These are phyloP conservation scores for Termitomyces sp. DNA, from an alignment of 768 basidiomycete species.

Conservation along the genomic window DNA sequence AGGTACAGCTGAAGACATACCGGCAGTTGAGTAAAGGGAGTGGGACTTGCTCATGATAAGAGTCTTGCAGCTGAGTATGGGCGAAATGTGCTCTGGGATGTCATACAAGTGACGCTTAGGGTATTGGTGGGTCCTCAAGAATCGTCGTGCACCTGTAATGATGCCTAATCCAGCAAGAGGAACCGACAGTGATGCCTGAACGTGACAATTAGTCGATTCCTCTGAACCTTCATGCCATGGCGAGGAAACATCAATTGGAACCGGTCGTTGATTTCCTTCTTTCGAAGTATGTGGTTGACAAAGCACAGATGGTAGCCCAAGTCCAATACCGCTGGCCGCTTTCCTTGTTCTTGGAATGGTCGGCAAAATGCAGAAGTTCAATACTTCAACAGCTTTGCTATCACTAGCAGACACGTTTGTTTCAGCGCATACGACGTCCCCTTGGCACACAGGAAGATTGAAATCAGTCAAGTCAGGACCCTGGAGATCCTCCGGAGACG, in stretches of 20 bases:
- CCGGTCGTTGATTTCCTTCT: neutral
- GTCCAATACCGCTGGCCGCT: slow-evolving; percentile 9
- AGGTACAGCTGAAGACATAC: neutral
- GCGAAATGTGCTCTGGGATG: slow-evolving; percentile 14
- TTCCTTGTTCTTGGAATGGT: slow-evolving; percentile 1
- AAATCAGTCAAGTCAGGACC: neutral
- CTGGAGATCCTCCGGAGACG: neutral
- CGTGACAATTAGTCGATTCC: neutral
- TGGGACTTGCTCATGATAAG: neutral
- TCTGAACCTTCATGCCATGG: neutral
- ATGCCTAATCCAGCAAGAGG: neutral
- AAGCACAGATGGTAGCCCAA: slow-evolving; percentile 8
- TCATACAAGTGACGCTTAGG: slow-evolving; percentile 9
- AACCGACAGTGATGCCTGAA: neutral
- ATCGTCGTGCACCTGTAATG: slow-evolving; percentile 1
- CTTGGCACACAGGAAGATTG: neutral
- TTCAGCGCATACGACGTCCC: neutral
- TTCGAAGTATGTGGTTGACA: neutral
- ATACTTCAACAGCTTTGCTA: neutral
- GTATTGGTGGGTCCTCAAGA: slow-evolving; percentile 4
- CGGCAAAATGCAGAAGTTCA: neutral
- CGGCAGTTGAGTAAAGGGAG: neutral
- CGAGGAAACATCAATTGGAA: neutral
- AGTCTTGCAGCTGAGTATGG: slow-evolving; percentile 1
- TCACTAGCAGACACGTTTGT: neutral